Conservation (phyloP, 257 asterid species). For the Anisodus acutangulus region DNA sequence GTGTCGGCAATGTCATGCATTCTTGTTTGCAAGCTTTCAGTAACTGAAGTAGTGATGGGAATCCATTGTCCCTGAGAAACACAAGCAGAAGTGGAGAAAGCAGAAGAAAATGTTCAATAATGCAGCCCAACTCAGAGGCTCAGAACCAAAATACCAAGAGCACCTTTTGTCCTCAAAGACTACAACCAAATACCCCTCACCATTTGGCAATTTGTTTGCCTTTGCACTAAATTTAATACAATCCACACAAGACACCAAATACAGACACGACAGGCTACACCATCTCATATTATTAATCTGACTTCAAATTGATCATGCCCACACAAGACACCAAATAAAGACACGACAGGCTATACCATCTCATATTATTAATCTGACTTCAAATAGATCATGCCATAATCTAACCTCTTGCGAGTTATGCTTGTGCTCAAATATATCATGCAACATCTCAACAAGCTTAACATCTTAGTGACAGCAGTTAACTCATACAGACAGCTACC, state of each 20-base stretch:
- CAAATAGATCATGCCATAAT: not conserved
- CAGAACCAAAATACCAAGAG: not conserved
- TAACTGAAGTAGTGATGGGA: not conserved
- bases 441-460: slow-evolving; percentile 6
- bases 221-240: slow-evolving; percentile 4
- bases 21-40: slow-evolving; percentile 17
- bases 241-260: not conserved
- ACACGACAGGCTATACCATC: not conserved
- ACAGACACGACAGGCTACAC: not conserved
- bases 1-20: not conserved
- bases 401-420: not conserved
- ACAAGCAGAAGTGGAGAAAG: not conserved
- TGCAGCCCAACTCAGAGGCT: not conserved
- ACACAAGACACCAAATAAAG: not conserved
- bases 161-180: slow-evolving; percentile 17
- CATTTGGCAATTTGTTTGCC: not conserved
- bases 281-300: not conserved
- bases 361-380: not conserved
- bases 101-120: slow-evolving; percentile 8
- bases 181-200: not conserved
- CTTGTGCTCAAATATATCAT: not conserved
- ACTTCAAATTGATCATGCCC: not conserved
- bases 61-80: slow-evolving; percentile 17
- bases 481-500: slow-evolving; percentile 18
- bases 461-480: not conserved